Conservation (phyloP, 495 filamentous ascomycete genomes). For the Penicillium nucicola region DNA sequence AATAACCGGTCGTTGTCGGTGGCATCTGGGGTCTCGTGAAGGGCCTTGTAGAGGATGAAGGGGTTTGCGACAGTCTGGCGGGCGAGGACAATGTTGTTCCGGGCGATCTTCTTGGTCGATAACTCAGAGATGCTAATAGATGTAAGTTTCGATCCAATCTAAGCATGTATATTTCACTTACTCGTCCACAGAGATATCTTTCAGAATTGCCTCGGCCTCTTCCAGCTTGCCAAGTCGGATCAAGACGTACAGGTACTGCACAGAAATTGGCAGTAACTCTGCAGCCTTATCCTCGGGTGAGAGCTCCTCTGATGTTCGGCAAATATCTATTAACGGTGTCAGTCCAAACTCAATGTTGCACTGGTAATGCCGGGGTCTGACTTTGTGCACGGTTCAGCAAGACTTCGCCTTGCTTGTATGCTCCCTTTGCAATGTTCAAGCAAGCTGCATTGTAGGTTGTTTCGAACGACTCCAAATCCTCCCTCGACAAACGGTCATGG, state of each 20-base stretch:
- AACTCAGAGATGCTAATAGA: conserved; percentile 68
- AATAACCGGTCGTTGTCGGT: conserved; percentile 71
- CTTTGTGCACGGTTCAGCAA: conserved; percentile 79
- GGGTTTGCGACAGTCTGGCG: conserved; percentile 64
- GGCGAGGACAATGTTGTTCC: conserved; percentile 70
- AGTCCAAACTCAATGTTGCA: background rate
- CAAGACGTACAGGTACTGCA: conserved; percentile 83
- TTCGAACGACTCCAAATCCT: conserved; percentile 89
- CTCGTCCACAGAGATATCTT: conserved; percentile 61
- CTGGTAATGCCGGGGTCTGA: conserved; percentile 15
- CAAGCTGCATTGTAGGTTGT: conserved; percentile 92
- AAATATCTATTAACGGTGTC: conserved; percentile 57
- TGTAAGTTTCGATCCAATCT: conserved; percentile 14
- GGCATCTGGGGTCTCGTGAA: conserved; percentile 55
- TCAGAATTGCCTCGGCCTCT: conserved; percentile 66
- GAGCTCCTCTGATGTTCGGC: conserved; percentile 78
- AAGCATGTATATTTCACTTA: conserved; percentile 35
- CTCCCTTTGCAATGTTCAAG: conserved; percentile 74
- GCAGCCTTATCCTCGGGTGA: conserved; percentile 76
- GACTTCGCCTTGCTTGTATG: conserved; percentile 69
- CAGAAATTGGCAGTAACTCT: conserved; percentile 79
- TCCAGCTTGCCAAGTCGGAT: conserved; percentile 66
- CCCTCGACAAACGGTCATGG: conserved; percentile 58
- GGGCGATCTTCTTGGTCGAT: conserved; percentile 72
- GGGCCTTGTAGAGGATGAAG: conserved; percentile 67